phyloP scores from a whole-genome alignment of 192 early-diverging fungal genomes.

The Linnemannia hyalina region DNA sequence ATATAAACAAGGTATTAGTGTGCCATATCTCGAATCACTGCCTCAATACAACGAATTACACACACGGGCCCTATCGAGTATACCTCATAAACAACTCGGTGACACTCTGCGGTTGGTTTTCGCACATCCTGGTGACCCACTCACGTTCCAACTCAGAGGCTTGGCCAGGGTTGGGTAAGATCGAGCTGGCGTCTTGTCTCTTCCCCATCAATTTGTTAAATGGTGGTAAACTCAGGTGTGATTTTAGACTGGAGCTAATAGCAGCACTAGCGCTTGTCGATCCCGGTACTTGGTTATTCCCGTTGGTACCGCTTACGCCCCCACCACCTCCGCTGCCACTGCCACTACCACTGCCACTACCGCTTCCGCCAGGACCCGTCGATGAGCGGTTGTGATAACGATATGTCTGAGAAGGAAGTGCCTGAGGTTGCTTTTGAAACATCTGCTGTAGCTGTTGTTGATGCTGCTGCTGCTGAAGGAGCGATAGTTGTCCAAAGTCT shows the following conservation, averaged over 20 bases:
- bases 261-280: slow-evolving; percentile 13
- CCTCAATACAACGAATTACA: too few relatives aligned
- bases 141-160: slow-evolving; percentile 63
- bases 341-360: neutral
- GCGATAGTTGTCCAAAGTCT: slow-evolving; percentile 25
- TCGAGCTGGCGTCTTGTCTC: slow-evolving; percentile 47
- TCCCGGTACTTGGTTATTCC: neutral
- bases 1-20: neutral
- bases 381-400: slow-evolving; percentile 53
- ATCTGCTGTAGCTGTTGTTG: slow-evolving; percentile 33
- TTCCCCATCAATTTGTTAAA: slow-evolving; percentile 30
- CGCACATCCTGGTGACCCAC: slow-evolving; percentile 64
- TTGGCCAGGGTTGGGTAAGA: slow-evolving; percentile 61
- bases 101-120: slow-evolving; percentile 68
- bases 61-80: too few relatives aligned
- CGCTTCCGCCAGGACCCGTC: slow-evolving; percentile 38
- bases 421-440: slow-evolving; percentile 31
- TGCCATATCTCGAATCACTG: neutral
- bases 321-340: neutral
- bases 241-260: slow-evolving; percentile 39
- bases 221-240: slow-evolving; percentile 29
- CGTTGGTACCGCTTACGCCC: neutral
- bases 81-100: slow-evolving; percentile 70
- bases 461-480: slow-evolving; percentile 31
- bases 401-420: slow-evolving; percentile 43